Evolutionary conservation across 2,329 filamentous ascomycete genomes (phyloP), one percentile per base, ranked within the genome.

Genomic region (Tolypocladium pustulatum): DNA sequence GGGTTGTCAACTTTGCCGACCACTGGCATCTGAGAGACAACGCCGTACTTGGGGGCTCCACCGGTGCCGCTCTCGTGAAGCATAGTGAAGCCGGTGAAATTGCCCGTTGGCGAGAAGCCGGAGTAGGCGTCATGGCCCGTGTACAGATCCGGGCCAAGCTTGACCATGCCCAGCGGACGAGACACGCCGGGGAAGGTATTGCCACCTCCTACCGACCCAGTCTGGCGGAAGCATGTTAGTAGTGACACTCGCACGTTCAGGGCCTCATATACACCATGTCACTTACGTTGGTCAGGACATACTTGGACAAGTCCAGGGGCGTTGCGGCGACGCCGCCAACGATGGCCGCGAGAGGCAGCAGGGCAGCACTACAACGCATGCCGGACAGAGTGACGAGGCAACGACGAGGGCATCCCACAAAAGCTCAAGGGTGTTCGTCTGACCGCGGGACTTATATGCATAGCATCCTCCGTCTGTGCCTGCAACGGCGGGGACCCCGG

Each of bases 31-130:
- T 86, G 83, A 1, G 81, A 75, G 37, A 86, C 80, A 1, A 87
- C 83, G 5, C 86, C 86, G 61, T 89, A 89, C 68, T 88, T 89
- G 1, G 86, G 84, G 1, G 83, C 84, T 1, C 86, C 86, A 9
- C 86, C 86, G 0, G 85, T 89, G 3, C 85, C 85, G 61, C 80
- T 82, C 66, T 87, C 84, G 63, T 87, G 85, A 65, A 87, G 81
- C 78, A 87, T 76, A 59, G 79, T 82, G 68, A 86, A 85, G 22
- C 81, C 83, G 2, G 78, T 81, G 62, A 86, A 80, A 37, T 78
- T 76, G 3, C 82, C 82, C 34, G 69, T 69, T 0, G 75, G 65
- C 54, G 76, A 72, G 60, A 81, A 83, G 20, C 81, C 81, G 2
- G 79, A 82, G 63, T 83, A 83, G 27, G 75, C 74, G 62, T 82